Evolutionary conservation across 305 asterid species (phyloP).

Genomic region (Fraxinus xanthoxyloides): DNA sequence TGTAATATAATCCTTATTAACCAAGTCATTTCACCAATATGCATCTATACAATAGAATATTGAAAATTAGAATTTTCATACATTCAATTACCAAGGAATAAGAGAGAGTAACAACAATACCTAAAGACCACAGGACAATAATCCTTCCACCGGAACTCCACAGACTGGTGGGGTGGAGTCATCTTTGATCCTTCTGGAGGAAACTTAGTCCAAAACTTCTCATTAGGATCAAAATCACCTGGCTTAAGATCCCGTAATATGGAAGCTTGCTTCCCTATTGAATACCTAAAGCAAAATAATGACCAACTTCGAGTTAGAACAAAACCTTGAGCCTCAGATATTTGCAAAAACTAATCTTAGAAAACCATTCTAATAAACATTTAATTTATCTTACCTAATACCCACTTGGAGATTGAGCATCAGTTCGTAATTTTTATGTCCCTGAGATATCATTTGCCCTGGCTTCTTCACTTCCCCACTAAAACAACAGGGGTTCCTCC

Average conservation of each 20-base stretch:
- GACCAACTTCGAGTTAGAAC: slow-evolving; percentile 4
- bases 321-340: background rate
- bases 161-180: slow-evolving; percentile 84
- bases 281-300: slow-evolving; percentile 45
- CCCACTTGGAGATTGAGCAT: slow-evolving; percentile 97
- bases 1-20: background rate
- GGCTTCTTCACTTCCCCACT: slow-evolving; percentile 80
- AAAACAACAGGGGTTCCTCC: slow-evolving; percentile 67
- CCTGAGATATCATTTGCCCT: slow-evolving; percentile 71
- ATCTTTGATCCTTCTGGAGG: slow-evolving; percentile 78
- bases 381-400: slow-evolving; percentile 60
- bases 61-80: background rate
- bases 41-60: background rate
- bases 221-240: slow-evolving; percentile 86
- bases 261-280: slow-evolving; percentile 78
- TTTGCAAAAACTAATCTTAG: background rate
- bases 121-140: slow-evolving; percentile 90
- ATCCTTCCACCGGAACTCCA: slow-evolving; percentile 93
- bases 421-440: slow-evolving; percentile 86
- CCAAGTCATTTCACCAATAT: background rate
- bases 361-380: background rate
- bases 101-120: too few species aligned
- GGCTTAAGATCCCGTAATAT: slow-evolving; percentile 47
- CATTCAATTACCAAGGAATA: background rate
- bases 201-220: slow-evolving; percentile 90